These are phyloP conservation scores for Talaromyces nanjingensis DNA, from an alignment of 495 filamentous ascomycete species.

Conservation along the genomic window DNA sequence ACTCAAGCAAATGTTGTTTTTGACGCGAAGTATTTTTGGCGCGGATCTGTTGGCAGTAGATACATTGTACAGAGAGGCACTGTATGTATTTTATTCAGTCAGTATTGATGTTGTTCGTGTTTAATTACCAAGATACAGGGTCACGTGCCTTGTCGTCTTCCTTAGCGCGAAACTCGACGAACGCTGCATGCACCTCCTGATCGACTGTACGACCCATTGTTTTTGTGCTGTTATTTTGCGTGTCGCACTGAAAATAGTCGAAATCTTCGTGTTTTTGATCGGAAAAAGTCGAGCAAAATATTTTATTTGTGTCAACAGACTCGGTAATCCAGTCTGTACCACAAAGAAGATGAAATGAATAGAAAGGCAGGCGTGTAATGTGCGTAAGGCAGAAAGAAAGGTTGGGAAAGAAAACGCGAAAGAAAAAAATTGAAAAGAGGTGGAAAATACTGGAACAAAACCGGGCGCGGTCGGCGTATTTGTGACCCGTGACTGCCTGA, in stretches of 20 bases:
- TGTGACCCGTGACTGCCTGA: not conserved
- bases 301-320: not conserved
- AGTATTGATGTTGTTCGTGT: conserved; percentile 15
- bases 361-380: conserved; percentile 1
- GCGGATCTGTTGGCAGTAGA: conserved; percentile 52
- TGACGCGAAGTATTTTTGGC: conserved; percentile 53
- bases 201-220: conserved; percentile 52
- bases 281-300: not conserved
- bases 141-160: conserved; percentile 54
- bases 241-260: not conserved
- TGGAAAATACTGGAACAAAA: conserved; percentile 11
- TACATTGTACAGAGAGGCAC: conserved; percentile 54
- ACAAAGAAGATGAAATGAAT: conserved; percentile 15
- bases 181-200: conserved; percentile 51
- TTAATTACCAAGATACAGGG: conserved; percentile 31
- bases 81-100: conserved; percentile 15
- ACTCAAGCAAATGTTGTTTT: conserved; percentile 50
- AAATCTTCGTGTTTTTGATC: not conserved
- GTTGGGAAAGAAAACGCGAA: conserved; percentile 18
- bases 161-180: conserved; percentile 54
- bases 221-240: conserved; percentile 10
- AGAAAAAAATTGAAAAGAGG: conserved; percentile 3
- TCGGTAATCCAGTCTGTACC: not conserved
- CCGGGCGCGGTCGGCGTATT: conserved; percentile 2
- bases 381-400: not conserved